Evolutionary conservation across 2,329 filamentous ascomycete genomes (phyloP).

Genomic region (Talaromyces sp.): DNA sequence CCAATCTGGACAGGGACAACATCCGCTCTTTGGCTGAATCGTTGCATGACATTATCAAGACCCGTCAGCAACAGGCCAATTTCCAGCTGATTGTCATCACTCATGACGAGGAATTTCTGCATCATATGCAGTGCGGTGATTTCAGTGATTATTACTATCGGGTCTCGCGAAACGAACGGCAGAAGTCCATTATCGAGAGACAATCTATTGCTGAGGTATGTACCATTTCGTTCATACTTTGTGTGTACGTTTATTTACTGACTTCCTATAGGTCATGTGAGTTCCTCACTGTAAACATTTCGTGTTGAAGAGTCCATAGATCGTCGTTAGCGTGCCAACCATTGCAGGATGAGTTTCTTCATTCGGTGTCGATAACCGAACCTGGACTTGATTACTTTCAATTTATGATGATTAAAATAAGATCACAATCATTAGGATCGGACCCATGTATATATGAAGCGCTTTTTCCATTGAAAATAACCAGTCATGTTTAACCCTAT

Average conservation of each 20-base stretch:
- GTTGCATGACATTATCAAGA: constrained; percentile 79
- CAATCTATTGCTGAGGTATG: constrained; percentile 49
- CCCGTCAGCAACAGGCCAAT: constrained; percentile 78
- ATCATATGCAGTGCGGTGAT: constrained; percentile 88
- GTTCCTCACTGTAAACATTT: neutral
- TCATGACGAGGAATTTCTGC: constrained; percentile 93
- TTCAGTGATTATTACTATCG: constrained; percentile 91
- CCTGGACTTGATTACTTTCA: no score
- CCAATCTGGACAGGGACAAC: constrained; percentile 92
- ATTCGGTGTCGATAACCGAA: no score
- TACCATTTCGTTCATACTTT: neutral
- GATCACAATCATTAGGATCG: neutral
- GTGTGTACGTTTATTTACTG: neutral
- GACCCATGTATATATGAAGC: neutral
- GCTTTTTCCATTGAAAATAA: neutral
- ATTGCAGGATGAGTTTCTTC: no score
- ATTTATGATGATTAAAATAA: neutral
- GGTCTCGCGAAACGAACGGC: constrained; percentile 72
- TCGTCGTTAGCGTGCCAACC: neutral
- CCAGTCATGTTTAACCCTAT: neutral
- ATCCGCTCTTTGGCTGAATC: constrained; percentile 82
- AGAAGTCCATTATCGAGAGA: constrained; percentile 81
- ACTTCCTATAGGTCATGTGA: constrained; percentile 14
- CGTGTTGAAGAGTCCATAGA: neutral
- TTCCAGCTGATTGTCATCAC: constrained; percentile 99